Conservation (phyloP, 1,284 basidiomycete species). For the Coniferiporia weirii region DNA sequence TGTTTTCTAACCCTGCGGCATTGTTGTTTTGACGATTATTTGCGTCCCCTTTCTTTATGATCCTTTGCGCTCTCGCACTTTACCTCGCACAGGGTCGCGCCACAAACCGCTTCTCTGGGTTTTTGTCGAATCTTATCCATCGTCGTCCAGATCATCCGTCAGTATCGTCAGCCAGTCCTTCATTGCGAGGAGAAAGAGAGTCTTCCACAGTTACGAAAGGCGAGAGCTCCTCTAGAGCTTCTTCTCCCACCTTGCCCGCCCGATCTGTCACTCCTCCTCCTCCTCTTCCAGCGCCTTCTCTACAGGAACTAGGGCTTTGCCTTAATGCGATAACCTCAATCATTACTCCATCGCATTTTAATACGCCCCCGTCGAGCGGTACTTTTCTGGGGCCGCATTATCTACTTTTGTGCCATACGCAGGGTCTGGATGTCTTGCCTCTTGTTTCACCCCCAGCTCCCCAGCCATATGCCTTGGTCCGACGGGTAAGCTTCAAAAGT, state of each 20-base stretch:
- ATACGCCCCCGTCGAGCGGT: constrained; percentile 65
- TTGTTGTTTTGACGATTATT: not conserved
- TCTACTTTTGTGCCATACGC: constrained; percentile 75
- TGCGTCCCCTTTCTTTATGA: not conserved
- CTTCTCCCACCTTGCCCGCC: constrained; percentile 44
- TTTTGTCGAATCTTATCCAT: constrained; percentile 73
- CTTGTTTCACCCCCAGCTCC: constrained; percentile 62
- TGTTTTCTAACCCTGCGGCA: not conserved
- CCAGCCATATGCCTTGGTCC: constrained; percentile 73
- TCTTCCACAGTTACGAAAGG: constrained; percentile 21
- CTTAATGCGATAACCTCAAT: constrained; percentile 60
- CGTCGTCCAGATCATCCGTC: constrained; percentile 34
- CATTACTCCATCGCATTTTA: constrained; percentile 71
- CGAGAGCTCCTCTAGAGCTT: constrained; percentile 26
- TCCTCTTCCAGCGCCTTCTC: constrained; percentile 56
- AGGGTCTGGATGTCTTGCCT: constrained; percentile 76
- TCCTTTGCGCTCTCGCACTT: not conserved
- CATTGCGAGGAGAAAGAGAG: constrained; percentile 21
- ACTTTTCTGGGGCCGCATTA: constrained; percentile 75
- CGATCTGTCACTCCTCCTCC: constrained; percentile 68
- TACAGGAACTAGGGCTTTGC: constrained; percentile 70
- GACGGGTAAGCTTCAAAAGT: constrained; percentile 73
- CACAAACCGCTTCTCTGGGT: constrained; percentile 70
- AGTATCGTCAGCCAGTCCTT: constrained; percentile 22
- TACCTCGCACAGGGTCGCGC: constrained; percentile 41